phyloP scores from a whole-genome alignment of 164 flowering plant genomes.

The Chimonanthus salicifolius region DNA sequence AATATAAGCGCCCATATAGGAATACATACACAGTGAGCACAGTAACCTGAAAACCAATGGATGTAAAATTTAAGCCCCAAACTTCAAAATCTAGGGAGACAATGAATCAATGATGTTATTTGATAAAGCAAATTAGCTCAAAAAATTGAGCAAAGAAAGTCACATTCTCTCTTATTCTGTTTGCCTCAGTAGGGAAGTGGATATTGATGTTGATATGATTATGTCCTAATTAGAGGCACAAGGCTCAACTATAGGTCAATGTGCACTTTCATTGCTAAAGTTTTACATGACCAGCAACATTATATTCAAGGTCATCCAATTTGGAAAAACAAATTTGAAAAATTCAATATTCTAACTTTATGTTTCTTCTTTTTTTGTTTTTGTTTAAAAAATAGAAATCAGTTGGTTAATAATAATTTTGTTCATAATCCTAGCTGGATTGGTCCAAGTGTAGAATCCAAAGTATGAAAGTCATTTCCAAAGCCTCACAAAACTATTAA shows the following conservation, averaged over 20 bases:
- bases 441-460: background rate
- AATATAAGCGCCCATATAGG: conserved; percentile 84
- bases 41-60: conserved; percentile 55
- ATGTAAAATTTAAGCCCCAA: conserved; percentile 5
- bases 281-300: background rate
- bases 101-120: too few relatives aligned
- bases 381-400: background rate
- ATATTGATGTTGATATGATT: background rate
- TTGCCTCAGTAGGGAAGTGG: background rate
- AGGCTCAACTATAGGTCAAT: background rate
- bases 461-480: background rate
- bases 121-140: background rate
- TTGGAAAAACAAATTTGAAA: background rate
- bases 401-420: background rate
- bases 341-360: background rate
- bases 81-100: background rate
- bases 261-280: background rate
- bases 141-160: too few relatives aligned
- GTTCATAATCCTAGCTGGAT: background rate
- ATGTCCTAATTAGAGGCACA: background rate
- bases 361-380: background rate
- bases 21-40: conserved; percentile 85
- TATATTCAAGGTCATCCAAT: background rate
- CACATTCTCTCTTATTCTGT: too few relatives aligned
- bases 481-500: background rate